Base-by-base conservation (phyloP, 1,284 basidiomycete genomes). In the Pseudozyma tsukubaensis region DNA sequence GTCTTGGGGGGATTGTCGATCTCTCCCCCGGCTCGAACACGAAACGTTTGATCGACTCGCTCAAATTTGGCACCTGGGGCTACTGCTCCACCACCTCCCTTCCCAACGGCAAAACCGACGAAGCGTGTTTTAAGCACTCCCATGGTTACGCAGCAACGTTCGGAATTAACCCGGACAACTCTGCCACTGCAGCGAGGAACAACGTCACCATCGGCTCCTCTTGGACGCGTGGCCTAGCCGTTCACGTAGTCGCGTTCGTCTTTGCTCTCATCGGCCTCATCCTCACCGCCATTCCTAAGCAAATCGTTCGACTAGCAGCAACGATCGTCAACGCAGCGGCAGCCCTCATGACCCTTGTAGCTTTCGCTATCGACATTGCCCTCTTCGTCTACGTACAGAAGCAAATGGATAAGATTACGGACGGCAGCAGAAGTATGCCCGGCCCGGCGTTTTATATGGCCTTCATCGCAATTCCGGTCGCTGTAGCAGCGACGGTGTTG, bases 171-270 rank as follows among this genome's bases (percentile, higher is more conserved):
- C 50, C 66, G 1, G 34, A 35, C 19, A 34, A 62, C 10, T 34
- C 40, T 7, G 29, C 32, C 14, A 70, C 55, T 6, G 61, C 65
- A 3, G 66, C 70, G 12, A 9, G 52, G 12, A 49, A 53, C 9
- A 36, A 14, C 9, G 47, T 69, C 32, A 56, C 50, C 21, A 76
- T 76, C 47, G 66, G 62, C 2, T 32, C 53, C 9, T 43, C 21
- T 34, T 77, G 75, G 75, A 77, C 75, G 3, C 40, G 70, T 13
- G 71, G 75, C 4, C 42, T 77, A 4, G 75, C 71, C 3, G 63
- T 77, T 3, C 75, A 77, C 35, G 71, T 77, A 7, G 75, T 73
- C 0, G 67, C 75, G 1, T 73, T 77, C 32, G 67, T 70, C 6
- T 53, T 47, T 0, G 56, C 75, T 2, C 35, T 69, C 13, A 40